phyloP scores from a whole-genome alignment of 495 filamentous ascomycete genomes.

The Viridothelium virens region DNA sequence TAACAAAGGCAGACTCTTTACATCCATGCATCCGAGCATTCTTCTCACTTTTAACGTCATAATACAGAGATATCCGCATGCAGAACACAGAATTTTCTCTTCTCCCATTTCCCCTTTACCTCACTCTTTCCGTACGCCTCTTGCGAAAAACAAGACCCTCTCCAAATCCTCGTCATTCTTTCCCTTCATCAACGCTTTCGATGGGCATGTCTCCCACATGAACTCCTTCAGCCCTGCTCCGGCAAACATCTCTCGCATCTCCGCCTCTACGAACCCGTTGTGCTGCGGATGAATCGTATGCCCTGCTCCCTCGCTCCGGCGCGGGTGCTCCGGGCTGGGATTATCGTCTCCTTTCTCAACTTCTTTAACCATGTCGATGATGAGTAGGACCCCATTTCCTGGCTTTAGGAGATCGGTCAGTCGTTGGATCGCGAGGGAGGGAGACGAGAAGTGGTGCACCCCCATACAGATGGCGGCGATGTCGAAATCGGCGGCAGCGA shows the following conservation, averaged over 20 bases:
- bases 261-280: constrained; percentile 16
- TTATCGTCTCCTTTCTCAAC: constrained; percentile 3
- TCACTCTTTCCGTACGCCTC: constrained; percentile 12
- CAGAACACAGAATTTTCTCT: not conserved
- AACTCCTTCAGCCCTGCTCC: constrained; percentile 21
- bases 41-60: too few species aligned
- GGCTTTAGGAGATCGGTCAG: constrained; percentile 53
- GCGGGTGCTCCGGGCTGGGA: not conserved
- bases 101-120: not conserved
- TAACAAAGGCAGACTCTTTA: not conserved
- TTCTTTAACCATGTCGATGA: constrained; percentile 52
- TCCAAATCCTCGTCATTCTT: constrained; percentile 15
- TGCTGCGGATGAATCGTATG: constrained; percentile 24
- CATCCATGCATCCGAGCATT: too few species aligned
- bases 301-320: constrained; percentile 12
- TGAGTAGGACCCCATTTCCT: constrained; percentile 51
- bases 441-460: constrained; percentile 66
- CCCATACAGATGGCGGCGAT: constrained; percentile 57
- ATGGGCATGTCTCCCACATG: constrained; percentile 13
- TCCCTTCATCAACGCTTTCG: constrained; percentile 19
- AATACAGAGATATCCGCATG: too few species aligned
- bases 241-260: constrained; percentile 19
- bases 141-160: constrained; percentile 21
- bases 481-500: constrained; percentile 54
- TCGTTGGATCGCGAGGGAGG: constrained; percentile 46